Base-by-base conservation (phyloP, 2,329 filamentous ascomycete genomes). In the Alternaria rosae region DNA sequence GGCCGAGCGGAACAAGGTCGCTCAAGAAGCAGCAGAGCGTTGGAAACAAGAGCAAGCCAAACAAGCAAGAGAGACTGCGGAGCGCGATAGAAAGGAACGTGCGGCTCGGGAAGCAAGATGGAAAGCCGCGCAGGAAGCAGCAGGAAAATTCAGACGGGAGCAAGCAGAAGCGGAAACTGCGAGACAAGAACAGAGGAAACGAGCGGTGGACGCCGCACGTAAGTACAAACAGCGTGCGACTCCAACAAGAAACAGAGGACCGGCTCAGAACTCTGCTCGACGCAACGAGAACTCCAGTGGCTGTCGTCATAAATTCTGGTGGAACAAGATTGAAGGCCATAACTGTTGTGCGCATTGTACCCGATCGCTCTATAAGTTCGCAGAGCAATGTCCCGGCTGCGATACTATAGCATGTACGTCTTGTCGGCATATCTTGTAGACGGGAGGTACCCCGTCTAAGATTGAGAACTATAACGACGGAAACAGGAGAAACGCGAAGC, bases 331-430 rank as follows among this genome's bases (percentile, higher is more conserved):
- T 26, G 23, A 59, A 38, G 56, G 56, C 12, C 20, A 52, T 3
- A 23, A 54, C 17, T 30, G 9, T 21, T 59, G 56, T 30, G 48
- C 28, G 12, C 23, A 54, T 23, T 59, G 56, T 28, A 54, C 21
- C 3, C 38, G 48, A 25, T 11, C 6, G 10, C 41, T 54, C 5
- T 47, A 54, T 41, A 45, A 20, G 23, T 59, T 59, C 15, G 21
- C 48, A n/a, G n/a, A 21, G n/a, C 48, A 54, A 20, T 59, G 57
- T 47, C 50, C 41, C 9, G 20, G 41, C 15, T 59, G 57, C 48
- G n/a, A 9, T 17, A 54, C 30, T 23, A 47, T 30, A 5, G 41
- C 48, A 6, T 59, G 57, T 10, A 38, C 12, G 3, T 15, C 48
- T 4, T 59, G 56, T n/a, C 38, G 44, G 20, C 21, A 47, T 0